Evolutionary conservation across 257 asterid species (phyloP).

Genomic region (Pogostemon cablin): DNA sequence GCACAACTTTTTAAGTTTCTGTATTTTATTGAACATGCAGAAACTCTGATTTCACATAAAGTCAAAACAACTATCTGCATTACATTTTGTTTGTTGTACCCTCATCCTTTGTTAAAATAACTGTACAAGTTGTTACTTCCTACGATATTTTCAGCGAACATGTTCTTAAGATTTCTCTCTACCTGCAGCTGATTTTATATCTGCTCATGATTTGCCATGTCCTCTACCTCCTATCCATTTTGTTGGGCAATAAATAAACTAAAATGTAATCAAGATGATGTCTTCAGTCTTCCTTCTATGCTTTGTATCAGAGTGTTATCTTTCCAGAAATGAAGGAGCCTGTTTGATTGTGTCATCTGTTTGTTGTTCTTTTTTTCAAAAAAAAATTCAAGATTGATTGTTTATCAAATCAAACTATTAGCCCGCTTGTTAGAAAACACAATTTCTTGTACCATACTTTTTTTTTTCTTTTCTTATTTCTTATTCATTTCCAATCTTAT

Average conservation of each 20-base stretch:
- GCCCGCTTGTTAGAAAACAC: background rate
- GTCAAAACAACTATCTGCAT: too few species aligned
- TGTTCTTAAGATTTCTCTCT: background rate
- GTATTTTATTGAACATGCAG: constrained; percentile 4
- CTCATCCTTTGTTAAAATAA: too few species aligned
- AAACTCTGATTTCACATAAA: too few species aligned
- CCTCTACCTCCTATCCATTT: background rate
- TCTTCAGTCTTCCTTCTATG: background rate
- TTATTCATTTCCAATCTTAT: background rate
- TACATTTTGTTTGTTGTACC: too few species aligned
- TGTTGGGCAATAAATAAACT: background rate
- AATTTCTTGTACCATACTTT: background rate
- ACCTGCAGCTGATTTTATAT: background rate
- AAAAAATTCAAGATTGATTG: background rate
- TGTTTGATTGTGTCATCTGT: background rate
- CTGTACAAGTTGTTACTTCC: too few species aligned
- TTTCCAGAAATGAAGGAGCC: background rate
- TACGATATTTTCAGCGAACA: background rate
- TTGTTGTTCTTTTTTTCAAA: background rate
- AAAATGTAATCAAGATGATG: background rate
- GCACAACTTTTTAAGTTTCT: constrained; percentile 6
- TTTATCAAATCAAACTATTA: background rate
- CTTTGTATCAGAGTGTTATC: background rate
- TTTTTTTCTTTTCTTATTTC: background rate
- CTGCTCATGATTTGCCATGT: background rate